Evolutionary conservation across 345 rosid genomes (phyloP), one percentile per base, ranked within the genome.

Genomic region (Erucastrum elatum): DNA sequence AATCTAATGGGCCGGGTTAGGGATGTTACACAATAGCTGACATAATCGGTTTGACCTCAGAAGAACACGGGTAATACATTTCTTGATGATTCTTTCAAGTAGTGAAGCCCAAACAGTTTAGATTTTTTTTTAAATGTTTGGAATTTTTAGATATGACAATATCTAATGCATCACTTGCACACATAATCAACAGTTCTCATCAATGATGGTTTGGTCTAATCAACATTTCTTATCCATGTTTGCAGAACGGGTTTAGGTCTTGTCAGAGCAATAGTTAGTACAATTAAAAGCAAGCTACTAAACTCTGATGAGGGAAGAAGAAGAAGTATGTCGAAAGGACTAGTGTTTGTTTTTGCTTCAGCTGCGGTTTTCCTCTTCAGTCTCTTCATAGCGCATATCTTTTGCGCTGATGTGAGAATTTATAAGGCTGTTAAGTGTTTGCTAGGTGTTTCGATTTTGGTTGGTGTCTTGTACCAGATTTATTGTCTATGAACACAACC

Each of bases 191-290:
- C 46, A 39, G 11, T 39, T 39, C 46, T 39, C 46, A 39, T 39
- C 46, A 12, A 39, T 39, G 12, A 29, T 9, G 31, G 16, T 30
- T 69, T 30, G 8, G 41, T 21, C 72, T 68, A 21, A 68, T 15
- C 1, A 15, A 30, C 5, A 5, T 10, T 70, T 56, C 30, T 34
- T 6, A 55, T n/a, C n/a, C 7, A 55, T 70, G 53, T 34, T 17
- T 21, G 33, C 65, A 56, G 74, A 34, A 17, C 31, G 12, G 74
- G 73, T 31, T 55, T 70, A 70, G 74, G 74, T 55, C 74, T 70
- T 55, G 74, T 70, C 21, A 70, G 49, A 16, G 65, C 3, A 70
- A 70, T 70, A 4, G 53, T 70, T 34, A 34, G 8, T 0, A 27
- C 31, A 4, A 64, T 70, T 6, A 34, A 21, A 17, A 56, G 65